Evolutionary conservation across 1,284 basidiomycete genomes (phyloP).

Genomic region (Sporisorium exsertum): DNA sequence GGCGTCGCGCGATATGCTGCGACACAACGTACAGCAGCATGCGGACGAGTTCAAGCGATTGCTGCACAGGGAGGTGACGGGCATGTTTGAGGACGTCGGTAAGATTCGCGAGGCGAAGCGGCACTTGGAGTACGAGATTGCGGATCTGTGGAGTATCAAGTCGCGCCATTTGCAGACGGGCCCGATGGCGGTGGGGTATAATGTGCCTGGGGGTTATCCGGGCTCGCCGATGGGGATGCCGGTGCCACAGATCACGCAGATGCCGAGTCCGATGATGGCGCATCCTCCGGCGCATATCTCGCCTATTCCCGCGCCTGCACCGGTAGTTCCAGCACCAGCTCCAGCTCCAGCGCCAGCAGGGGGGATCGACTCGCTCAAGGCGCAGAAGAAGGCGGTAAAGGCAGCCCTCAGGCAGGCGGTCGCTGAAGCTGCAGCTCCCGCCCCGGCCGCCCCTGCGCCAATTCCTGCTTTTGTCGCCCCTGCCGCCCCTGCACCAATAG

Average conservation of each 20-base stretch:
- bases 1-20: constrained; percentile 57
- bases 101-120: constrained; percentile 62
- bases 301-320: constrained; percentile 18
- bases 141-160: constrained; percentile 62
- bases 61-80: constrained; percentile 49
- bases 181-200: constrained; percentile 15
- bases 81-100: constrained; percentile 65
- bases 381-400: constrained; percentile 42
- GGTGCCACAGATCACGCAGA: constrained; percentile 25
- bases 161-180: constrained; percentile 31
- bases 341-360: not conserved
- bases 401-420: constrained; percentile 37
- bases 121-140: constrained; percentile 58
- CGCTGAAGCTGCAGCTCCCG: constrained; percentile 16
- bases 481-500: not conserved
- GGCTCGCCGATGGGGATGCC: constrained; percentile 6
- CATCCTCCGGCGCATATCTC: constrained; percentile 25
- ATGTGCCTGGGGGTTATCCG: constrained; percentile 35
- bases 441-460: constrained; percentile 7
- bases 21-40: constrained; percentile 53
- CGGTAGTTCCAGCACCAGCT: constrained; percentile 9
- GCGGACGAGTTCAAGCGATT: constrained; percentile 59
- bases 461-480: constrained; percentile 11
- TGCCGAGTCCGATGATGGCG: constrained; percentile 12
- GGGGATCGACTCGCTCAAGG: constrained; percentile 11